A percentile compares a stretch with the other conserved stretches of the same genome.
phyloP scores from a whole-genome alignment of 768 basidiomycete species.

The Macrolepiota dolichaula region DNA sequence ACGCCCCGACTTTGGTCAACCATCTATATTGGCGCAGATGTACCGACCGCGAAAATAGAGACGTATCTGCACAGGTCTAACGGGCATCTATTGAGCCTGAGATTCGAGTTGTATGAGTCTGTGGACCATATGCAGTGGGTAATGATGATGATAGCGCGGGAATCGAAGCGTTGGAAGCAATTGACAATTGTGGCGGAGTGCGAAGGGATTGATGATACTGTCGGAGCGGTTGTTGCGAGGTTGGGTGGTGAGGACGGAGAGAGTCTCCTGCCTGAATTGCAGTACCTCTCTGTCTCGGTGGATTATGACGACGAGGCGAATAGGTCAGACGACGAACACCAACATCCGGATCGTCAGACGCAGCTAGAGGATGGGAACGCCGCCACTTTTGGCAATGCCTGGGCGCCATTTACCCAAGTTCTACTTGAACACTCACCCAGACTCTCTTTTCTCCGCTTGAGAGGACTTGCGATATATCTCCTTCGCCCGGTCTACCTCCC shows the following conservation, averaged over 20 bases:
- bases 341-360: background rate
- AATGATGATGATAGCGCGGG: constrained; percentile 26
- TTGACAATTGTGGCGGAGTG: constrained; percentile 19
- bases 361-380: background rate
- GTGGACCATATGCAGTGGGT: constrained; percentile 18
- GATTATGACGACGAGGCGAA: constrained; percentile 19
- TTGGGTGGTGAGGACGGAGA: background rate
- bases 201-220: background rate
- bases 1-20: constrained; percentile 38
- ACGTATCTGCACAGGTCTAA: constrained; percentile 33
- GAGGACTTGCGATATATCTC: constrained; percentile 39
- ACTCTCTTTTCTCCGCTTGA: constrained; percentile 38
- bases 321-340: background rate
- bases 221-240: background rate
- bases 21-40: constrained; percentile 22
- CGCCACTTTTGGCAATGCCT: background rate
- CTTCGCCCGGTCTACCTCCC: constrained; percentile 32
- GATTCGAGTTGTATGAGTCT: constrained; percentile 21
- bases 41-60: constrained; percentile 15
- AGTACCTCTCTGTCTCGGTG: constrained; percentile 36
- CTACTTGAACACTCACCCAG: constrained; percentile 19
- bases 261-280: constrained; percentile 27
- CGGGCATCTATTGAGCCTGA: constrained; percentile 27
- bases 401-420: background rate
- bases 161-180: constrained; percentile 33